Conservation (phyloP, 2,329 filamentous ascomycete species). For the Sarocladium strictum region DNA sequence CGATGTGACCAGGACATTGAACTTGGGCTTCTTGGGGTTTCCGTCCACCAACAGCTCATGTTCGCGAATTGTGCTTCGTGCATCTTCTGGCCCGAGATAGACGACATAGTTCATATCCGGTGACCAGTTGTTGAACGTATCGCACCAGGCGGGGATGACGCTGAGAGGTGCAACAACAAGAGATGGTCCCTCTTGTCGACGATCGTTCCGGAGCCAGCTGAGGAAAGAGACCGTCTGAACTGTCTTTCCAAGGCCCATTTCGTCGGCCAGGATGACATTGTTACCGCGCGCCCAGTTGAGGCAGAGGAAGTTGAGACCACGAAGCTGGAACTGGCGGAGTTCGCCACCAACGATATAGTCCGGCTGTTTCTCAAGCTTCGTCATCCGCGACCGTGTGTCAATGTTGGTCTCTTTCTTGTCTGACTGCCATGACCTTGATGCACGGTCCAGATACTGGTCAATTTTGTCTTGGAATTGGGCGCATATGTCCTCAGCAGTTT, state of each 20-base stretch:
- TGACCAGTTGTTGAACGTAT: slow-evolving; percentile 95
- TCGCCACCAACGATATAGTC: slow-evolving; percentile 79
- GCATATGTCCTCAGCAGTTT: slow-evolving; percentile 68
- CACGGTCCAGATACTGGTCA: slow-evolving; percentile 82
- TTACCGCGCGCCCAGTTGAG: slow-evolving; percentile 93
- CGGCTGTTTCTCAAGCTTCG: slow-evolving; percentile 72
- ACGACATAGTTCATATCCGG: slow-evolving; percentile 96
- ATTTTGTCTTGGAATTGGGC: slow-evolving; percentile 81
- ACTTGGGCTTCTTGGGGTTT: slow-evolving; percentile 84
- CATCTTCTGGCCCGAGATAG: slow-evolving; percentile 84
- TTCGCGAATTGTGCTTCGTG: slow-evolving; percentile 81
- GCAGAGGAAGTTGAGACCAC: slow-evolving; percentile 88
- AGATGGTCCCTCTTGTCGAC: slow-evolving; percentile 87
- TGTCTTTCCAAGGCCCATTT: slow-evolving; percentile 98
- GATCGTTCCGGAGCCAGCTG: slow-evolving; percentile 90
- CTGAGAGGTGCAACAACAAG: slow-evolving; percentile 95
- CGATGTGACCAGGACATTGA: slow-evolving; percentile 95
- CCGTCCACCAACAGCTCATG: slow-evolving; percentile 84
- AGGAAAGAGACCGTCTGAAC: slow-evolving; percentile 96
- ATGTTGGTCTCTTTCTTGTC: slow-evolving; percentile 71
- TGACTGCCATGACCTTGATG: slow-evolving; percentile 73
- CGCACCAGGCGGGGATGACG: slow-evolving; percentile 96
- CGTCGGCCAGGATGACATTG: slow-evolving; percentile 95
- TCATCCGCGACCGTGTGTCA: slow-evolving; percentile 68
- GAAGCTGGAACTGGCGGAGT: slow-evolving; percentile 87